phyloP scores from a whole-genome alignment of 2,329 filamentous ascomycete genomes.

The Conoideocrella luteorostrata region DNA sequence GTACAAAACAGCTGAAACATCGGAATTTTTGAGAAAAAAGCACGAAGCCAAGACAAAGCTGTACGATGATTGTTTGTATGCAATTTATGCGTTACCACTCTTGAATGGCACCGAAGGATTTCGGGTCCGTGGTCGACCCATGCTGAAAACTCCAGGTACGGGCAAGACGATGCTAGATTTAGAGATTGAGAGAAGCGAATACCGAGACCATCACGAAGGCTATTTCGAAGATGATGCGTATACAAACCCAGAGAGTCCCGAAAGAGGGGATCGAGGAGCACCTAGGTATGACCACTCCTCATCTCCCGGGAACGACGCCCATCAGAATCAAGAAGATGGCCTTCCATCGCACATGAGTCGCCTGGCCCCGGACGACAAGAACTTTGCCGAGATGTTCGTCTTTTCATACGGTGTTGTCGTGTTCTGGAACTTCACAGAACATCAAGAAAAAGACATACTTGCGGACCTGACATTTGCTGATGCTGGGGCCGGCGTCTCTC shows the following conservation, averaged over 20 bases:
- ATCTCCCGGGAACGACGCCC: constrained; percentile 21
- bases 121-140: constrained; percentile 80
- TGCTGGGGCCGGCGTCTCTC: constrained; percentile 54
- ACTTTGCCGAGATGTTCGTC: constrained; percentile 92
- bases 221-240: constrained; percentile 75
- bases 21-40: constrained; percentile 77
- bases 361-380: constrained; percentile 63
- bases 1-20: constrained; percentile 83
- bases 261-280: constrained; percentile 20
- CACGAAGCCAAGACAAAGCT: constrained; percentile 91
- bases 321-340: constrained; percentile 32
- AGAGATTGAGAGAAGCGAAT: constrained; percentile 91
- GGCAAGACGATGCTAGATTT: constrained; percentile 90
- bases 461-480: constrained; percentile 89
- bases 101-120: constrained; percentile 83
- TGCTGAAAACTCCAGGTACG: constrained; percentile 80
- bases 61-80: constrained; percentile 96
- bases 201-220: constrained; percentile 81
- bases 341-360: constrained; percentile 46
- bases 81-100: constrained; percentile 86
- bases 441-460: constrained; percentile 92
- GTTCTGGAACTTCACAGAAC: constrained; percentile 97
- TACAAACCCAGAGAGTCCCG: constrained; percentile 24
- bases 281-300: constrained; percentile 26
- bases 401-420: constrained; percentile 97